phyloP scores from a whole-genome alignment of 2,329 filamentous ascomycete species.

The Aspergillus melleus region DNA sequence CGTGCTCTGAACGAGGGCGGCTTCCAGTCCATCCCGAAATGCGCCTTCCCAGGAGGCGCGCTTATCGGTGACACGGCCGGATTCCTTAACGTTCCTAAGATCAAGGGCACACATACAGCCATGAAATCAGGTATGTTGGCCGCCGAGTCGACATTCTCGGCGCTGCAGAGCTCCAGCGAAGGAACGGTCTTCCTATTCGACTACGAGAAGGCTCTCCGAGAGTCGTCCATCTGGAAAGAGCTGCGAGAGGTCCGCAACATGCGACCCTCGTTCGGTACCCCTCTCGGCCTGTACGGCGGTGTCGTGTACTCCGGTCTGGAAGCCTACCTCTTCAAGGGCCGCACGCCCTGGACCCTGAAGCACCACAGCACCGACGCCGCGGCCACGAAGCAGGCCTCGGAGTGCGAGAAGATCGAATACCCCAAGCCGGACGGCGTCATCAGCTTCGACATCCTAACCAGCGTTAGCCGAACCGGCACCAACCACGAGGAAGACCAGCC shows the following conservation, averaged over 20 bases:
- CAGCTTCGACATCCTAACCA: slow-evolving; percentile 93
- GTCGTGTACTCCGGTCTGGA: slow-evolving; percentile 91
- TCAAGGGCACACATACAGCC: slow-evolving; percentile 96
- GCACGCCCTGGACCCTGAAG: slow-evolving; percentile 86
- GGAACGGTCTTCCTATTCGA: slow-evolving; percentile 88
- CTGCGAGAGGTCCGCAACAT: slow-evolving; percentile 95
- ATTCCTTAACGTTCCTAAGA: slow-evolving; percentile 96
- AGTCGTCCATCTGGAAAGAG: slow-evolving; percentile 89
- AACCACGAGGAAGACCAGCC: slow-evolving; percentile 99
- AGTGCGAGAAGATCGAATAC: slow-evolving; percentile 88
- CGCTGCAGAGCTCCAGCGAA: slow-evolving; percentile 59
- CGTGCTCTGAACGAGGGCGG: slow-evolving; percentile 90
- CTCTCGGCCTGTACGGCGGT: slow-evolving; percentile 85
- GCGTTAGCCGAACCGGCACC: slow-evolving; percentile 90
- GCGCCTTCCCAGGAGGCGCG: slow-evolving; percentile 92
- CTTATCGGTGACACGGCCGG: slow-evolving; percentile 95
- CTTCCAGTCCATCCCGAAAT: slow-evolving; percentile 96
- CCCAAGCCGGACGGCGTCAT: slow-evolving; percentile 95
- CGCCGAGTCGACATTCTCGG: slow-evolving; percentile 83
- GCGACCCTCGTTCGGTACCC: slow-evolving; percentile 87
- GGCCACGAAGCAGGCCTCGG: slow-evolving; percentile 75
- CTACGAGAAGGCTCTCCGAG: slow-evolving; percentile 85
- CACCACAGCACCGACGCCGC: slow-evolving; percentile 77
- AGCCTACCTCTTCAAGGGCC: slow-evolving; percentile 81
- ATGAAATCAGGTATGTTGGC: slow-evolving; percentile 98